Base-by-base conservation (phyloP, 306 rosid species). In the Dryas alaskensis region DNA sequence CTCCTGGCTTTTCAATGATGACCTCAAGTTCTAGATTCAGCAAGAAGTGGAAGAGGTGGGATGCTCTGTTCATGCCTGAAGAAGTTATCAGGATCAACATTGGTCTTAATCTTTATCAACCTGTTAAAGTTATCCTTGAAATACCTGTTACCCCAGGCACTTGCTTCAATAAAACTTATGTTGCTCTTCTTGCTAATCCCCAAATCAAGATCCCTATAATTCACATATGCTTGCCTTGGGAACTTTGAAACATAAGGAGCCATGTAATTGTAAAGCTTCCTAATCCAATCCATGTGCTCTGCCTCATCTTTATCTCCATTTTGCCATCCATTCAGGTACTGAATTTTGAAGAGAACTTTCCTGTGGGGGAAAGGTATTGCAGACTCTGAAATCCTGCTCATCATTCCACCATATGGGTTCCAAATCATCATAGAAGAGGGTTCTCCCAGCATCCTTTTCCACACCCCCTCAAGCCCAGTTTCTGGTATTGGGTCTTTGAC, bases 61-160 rank as follows among this genome's bases (percentile, higher is more conserved):
- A 93, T 93, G 74, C 97, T 93, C 65, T 93, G 98, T 63, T 93
- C 98, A 71, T 93, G 89, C 58, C 96, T 82, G 76, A 93, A 93
- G 80, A 93, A 89, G 67, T 93, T 89, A 22, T 84, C 89, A 5
- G 98, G 97, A 83, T 93, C 97, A 25, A 88, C 85, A 72, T 54
- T 84, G 25, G 91, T 86, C 82, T 93, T 93, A 8, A 91, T 77
- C 52, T 70, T 80, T 67, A 88, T 85, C 85, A 91, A 79, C 76
- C 86, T 87, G 53, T 80, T 51, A 70, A 91, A 93, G 60, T 93
- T 91, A 52, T 77, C 83, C 77, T 85, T 93, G 83, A 91, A 93
- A 73, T 93, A 93, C 86, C 76, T 86, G 16, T 70, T 72, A 0
- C 97, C 98, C 97, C 96, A 93, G 43, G 76, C 80, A 73, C 81